These are phyloP conservation scores for Aspergillus sp. DNA, from an alignment of 2,329 filamentous ascomycete genomes.

Conservation along the genomic window DNA sequence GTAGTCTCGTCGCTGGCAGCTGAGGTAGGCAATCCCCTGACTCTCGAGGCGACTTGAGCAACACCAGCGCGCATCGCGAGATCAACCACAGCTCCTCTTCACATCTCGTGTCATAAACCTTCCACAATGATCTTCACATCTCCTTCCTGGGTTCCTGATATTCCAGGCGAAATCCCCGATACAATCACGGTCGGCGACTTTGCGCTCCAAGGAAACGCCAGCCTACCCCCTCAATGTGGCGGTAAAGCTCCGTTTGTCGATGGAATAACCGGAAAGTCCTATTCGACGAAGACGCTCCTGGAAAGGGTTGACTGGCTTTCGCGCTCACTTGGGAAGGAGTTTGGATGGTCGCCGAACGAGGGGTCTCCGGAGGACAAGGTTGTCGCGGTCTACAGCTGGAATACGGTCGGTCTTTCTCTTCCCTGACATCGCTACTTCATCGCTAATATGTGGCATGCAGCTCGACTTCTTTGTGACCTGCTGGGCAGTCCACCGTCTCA, in stretches of 20 bases:
- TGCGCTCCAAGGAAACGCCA: constrained; percentile 9
- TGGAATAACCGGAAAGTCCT: constrained; percentile 7
- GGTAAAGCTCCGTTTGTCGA: constrained; percentile 12
- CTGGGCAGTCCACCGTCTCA: constrained; percentile 19
- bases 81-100: not conserved
- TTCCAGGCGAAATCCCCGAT: constrained; percentile 15
- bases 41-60: not conserved
- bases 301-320: constrained; percentile 15
- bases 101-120: not conserved
- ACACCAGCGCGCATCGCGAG: constrained; percentile 3
- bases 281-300: constrained; percentile 2
- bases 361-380: constrained; percentile 17
- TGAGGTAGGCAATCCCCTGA: not conserved
- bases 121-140: constrained; percentile 14
- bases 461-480: constrained; percentile 14
- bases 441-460: not conserved
- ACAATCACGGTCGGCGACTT: constrained; percentile 14
- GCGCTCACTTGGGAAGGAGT: constrained; percentile 9
- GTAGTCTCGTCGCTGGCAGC: not conserved
- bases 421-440: not conserved
- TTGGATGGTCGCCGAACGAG: constrained; percentile 17
- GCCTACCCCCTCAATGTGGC: constrained; percentile 11
- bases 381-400: constrained; percentile 16
- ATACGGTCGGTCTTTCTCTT: constrained; percentile 9
- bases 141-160: constrained; percentile 13